Conservation (phyloP, 805 yeast species). For the Candida palmyrensis region DNA sequence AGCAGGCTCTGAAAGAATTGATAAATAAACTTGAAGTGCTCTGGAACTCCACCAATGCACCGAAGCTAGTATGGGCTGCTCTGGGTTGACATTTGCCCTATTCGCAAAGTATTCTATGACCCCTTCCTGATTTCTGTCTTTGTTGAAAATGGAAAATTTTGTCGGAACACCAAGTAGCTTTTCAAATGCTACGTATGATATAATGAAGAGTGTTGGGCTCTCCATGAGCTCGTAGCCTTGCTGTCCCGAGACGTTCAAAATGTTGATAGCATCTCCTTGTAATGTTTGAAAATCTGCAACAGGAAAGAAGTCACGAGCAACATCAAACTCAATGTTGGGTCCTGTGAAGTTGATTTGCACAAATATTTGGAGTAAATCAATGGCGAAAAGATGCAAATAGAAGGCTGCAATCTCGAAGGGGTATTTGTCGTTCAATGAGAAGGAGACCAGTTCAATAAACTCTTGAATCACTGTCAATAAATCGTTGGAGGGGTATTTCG, state of each 20-base stretch:
- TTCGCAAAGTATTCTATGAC: conserved; percentile 12
- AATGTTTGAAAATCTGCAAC: conserved; percentile 12
- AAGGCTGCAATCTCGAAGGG: conserved; percentile 9
- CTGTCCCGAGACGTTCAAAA: conserved; percentile 60
- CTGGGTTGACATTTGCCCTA: not conserved
- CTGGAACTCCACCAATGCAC: conserved; percentile 75
- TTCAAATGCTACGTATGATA: conserved; percentile 29
- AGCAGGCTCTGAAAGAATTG: conserved; percentile 60
- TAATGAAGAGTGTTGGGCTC: conserved; percentile 30
- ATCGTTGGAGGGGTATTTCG: conserved; percentile 15
- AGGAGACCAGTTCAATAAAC: conserved; percentile 5
- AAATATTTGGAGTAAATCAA: conserved; percentile 62
- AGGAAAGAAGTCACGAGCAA: conserved; percentile 27
- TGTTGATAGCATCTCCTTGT: conserved; percentile 29
- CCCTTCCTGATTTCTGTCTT: conserved; percentile 20
- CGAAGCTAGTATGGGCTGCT: conserved; percentile 40
- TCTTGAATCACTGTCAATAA: conserved; percentile 15
- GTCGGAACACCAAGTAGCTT: conserved; percentile 37
- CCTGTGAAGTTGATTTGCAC: conserved; percentile 81
- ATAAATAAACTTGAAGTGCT: conserved; percentile 57
- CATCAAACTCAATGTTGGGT: conserved; percentile 48
- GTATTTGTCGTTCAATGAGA: conserved; percentile 8
- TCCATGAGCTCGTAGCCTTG: conserved; percentile 52
- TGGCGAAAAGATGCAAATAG: conserved; percentile 40
- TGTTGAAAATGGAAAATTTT: conserved; percentile 24